Base-by-base conservation (phyloP, 257 asterid species). In the Pogostemon cablin region DNA sequence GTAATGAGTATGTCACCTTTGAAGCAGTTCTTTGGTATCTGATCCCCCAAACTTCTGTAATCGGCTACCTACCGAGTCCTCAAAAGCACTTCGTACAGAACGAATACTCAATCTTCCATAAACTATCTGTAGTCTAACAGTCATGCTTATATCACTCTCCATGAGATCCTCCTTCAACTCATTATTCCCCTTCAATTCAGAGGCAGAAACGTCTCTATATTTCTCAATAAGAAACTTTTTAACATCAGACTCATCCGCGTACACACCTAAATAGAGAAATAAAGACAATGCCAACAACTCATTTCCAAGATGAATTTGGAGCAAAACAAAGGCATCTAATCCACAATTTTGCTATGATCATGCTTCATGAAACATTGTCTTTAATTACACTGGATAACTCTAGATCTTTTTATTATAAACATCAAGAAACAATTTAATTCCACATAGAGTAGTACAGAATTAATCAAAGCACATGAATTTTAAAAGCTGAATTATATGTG, bases 41-140 rank as follows among this genome's bases (percentile, higher is more conserved):
- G 84, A 79, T 52, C 91, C 90, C 10, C 89, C 90, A 46, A 91
- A 85, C 68, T 87, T 88, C 63, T 67, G 70, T 39, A 93, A 79
- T 76, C 93, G 80, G 82, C 78, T 80, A 65, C 96, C 99, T 3
- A 91, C 88, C 0, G 99, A 93, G 41, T 91, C 96, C 78, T 91
- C 86, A 15, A 91, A 93, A 41, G 96, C 96, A 73, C 78, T 85
- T 40, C 96, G 77, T 40, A 91, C 96, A 5, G 95, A 87, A 1
- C 79, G 62, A 59, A 95, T 89, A 72, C 90, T 91, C 80, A 95
- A 53, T 68, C 89, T 85, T 44, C 97, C 93, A 73, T 91, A 95
- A 15, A 89, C 96, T 69, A 93, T 91, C 72, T 89, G 96, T 57
- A 93, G 93, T 84, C 99, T 86, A 37, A 93, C 63, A 34, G 96